Conservation (phyloP, 73 alveolate species). For the Paramecium biaurelia region DNA sequence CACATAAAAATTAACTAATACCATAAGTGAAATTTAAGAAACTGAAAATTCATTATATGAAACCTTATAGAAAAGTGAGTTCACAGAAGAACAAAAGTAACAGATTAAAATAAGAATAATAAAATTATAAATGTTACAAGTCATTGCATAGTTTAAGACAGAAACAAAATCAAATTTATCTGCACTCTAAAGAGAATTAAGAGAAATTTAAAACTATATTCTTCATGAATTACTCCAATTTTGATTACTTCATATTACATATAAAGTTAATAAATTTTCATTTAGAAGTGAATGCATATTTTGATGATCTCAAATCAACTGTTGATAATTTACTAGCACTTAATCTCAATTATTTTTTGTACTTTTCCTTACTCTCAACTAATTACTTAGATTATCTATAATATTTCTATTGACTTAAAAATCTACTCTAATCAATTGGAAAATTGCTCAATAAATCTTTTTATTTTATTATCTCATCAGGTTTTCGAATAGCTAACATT, state of each 20-base stretch:
- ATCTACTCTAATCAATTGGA: constrained; percentile 8
- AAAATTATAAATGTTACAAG: not conserved
- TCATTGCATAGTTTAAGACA: not conserved
- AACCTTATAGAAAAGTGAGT: not conserved
- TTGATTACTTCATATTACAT: not conserved
- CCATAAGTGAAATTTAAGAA: not conserved
- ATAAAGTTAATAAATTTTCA: not conserved
- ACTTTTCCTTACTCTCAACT: not conserved
- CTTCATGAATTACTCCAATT: not conserved
- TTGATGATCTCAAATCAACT: not conserved
- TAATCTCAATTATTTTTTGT: not conserved
- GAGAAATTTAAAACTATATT: not conserved
- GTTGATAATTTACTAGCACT: not conserved
- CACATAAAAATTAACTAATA: not conserved
- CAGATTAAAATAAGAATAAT: not conserved
- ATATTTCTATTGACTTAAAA: not conserved
- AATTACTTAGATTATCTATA: not conserved
- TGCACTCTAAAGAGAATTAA: not conserved
- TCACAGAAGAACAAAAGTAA: not conserved
- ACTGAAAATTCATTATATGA: not conserved
- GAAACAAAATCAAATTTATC: not conserved
- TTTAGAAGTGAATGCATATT: not conserved
- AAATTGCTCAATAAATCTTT: not conserved
- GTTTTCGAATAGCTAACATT: not conserved
- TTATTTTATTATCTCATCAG: not conserved